Evolutionary conservation across 2,329 filamentous ascomycete species (phyloP), one percentile per base, ranked within the genome.

Genomic region (Penicillium occitanis): DNA sequence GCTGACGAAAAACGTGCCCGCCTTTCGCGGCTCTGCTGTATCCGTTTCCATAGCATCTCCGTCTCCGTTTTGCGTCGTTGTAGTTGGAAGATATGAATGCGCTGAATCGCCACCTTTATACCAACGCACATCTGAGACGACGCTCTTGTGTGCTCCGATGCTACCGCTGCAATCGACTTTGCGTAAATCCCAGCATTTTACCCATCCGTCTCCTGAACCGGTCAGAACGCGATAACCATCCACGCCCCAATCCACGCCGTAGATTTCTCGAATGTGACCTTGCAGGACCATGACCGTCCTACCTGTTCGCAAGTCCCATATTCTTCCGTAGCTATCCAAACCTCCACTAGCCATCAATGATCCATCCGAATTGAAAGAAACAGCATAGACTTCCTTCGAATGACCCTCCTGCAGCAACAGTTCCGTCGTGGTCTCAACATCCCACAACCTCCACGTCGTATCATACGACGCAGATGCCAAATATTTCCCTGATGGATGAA

Each of bases 101-200:
- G 90, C 87, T 61, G 91, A 90, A 74, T 97, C 93, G 1, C 86
- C 81, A 1, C 95, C 94, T 77, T 95, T 96, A 81, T 90, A 98
- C 92, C 95, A 98, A 69, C 93, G 85, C 69, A 99, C 81, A 77
- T 99, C 95, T 0, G 93, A 95, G 7, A 99, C 93, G 40, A 95
- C 91, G 69, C 92, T 94, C 60, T 88, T 90, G 77, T 99, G 95
- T 6, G 95, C 94, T 59, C 94, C 95, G 28, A 99, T 90, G 19
- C 91, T 91, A 13, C 92, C 94, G 0, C 87, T 90, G 69, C 89
- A 89, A 71, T 91, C 87, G 59, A 98, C 93, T 73, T 95, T 94
- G 55, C 95, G 88, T 62, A 99, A 85, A 75, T 99, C 95, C 95
- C 95, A 99, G 79, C 94, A 97, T 78, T 97, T 98, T 73, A 97